A percentile compares a stretch with the other conserved stretches of the same genome.
Conservation (phyloP, 169 alveolate genomes). For the Plasmodium vivax region DNA sequence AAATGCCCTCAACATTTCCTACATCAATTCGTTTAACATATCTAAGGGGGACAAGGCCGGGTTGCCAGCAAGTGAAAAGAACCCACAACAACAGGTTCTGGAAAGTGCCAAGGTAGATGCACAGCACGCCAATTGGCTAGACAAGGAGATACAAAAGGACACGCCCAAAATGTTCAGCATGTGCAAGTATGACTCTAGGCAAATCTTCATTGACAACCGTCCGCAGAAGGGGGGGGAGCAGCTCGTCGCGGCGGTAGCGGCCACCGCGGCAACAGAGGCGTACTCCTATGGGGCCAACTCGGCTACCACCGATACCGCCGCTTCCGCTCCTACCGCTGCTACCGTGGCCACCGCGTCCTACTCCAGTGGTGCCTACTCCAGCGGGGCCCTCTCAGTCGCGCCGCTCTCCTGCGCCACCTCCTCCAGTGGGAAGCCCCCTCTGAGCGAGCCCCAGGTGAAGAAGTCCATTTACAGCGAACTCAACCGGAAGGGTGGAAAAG, state of each 20-base stretch:
- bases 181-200: slow-evolving; percentile 32
- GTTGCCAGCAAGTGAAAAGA: neutral
- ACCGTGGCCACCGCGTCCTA: neutral
- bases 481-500: neutral
- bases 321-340: too few relatives aligned
- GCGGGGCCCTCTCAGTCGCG: neutral
- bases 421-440: neutral
- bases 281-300: neutral
- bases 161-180: slow-evolving; percentile 38
- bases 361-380: neutral
- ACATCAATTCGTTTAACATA: slow-evolving; percentile 15
- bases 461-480: neutral
- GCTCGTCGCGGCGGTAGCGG: neutral
- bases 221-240: neutral
- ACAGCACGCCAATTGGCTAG: neutral
- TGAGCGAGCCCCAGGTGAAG: neutral
- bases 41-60: neutral
- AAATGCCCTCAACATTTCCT: slow-evolving; percentile 46
- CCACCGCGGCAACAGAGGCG: neutral
- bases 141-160: slow-evolving; percentile 47
- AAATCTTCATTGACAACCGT: slow-evolving; percentile 36
- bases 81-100: neutral
- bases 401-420: neutral
- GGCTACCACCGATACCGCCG: too few relatives aligned
- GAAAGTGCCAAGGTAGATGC: neutral